A percentile compares a stretch with the other conserved stretches of the same genome.
These are phyloP conservation scores for Lachnellula willkommii DNA, from an alignment of 2,329 filamentous ascomycete species.

Conservation along the genomic window DNA sequence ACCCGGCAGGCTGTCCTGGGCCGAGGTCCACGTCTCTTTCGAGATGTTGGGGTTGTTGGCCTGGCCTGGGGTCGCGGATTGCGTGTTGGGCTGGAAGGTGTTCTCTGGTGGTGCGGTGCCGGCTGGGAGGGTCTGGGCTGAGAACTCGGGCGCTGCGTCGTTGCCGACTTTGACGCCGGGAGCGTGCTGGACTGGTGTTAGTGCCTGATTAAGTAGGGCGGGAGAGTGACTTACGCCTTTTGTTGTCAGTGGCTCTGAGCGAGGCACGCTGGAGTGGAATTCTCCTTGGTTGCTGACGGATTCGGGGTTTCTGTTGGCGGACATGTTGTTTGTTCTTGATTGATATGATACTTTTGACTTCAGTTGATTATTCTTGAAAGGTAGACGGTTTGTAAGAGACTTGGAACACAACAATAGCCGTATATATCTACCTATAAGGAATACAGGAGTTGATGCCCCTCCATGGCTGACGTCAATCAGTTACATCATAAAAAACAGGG, in stretches of 20 bases:
- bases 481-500: no score
- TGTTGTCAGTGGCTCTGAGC: slow-evolving; percentile 47
- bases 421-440: no score
- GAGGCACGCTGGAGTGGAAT: slow-evolving; percentile 48
- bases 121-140: slow-evolving; percentile 52
- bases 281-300: slow-evolving; percentile 51
- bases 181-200: slow-evolving; percentile 49
- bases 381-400: no score
- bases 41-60: slow-evolving; percentile 30
- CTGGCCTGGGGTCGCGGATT: slow-evolving; percentile 34
- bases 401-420: no score
- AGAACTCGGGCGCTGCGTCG: slow-evolving; percentile 57
- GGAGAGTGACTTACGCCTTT: slow-evolving; percentile 44
- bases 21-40: slow-evolving; percentile 25
- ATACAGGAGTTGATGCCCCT: background rate
- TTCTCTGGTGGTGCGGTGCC: slow-evolving; percentile 50
- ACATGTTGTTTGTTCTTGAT: slow-evolving; percentile 5
- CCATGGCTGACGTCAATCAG: no score
- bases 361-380: no score
- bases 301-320: slow-evolving; percentile 40
- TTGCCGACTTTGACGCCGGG: slow-evolving; percentile 56
- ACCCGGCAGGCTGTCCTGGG: slow-evolving; percentile 38
- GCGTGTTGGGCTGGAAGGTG: slow-evolving; percentile 38
- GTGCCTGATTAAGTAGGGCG: slow-evolving; percentile 38
- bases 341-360: background rate